A percentile compares a stretch with the other conserved stretches of the same genome.
phyloP scores from a whole-genome alignment of 495 filamentous ascomycete species.

The Podospora bellae-mahoneyi region DNA sequence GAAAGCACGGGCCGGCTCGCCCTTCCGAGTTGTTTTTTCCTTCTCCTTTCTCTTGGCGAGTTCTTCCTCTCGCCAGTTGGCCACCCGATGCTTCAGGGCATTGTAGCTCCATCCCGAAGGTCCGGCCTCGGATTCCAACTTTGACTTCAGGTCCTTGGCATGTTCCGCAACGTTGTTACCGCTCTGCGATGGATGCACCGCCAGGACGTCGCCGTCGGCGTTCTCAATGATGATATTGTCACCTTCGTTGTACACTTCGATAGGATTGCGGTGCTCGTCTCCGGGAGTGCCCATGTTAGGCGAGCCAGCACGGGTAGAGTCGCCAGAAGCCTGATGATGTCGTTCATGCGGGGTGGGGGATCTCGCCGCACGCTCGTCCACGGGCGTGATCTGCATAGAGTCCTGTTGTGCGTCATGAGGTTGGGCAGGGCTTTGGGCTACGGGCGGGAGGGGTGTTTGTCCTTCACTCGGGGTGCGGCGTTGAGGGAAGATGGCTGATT shows the following conservation, averaged over 20 bases:
- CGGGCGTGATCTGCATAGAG: conserved; percentile 10
- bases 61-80: conserved; percentile 55
- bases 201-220: conserved; percentile 79
- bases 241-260: conserved; percentile 80
- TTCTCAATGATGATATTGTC: conserved; percentile 80
- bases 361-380: conserved; percentile 26
- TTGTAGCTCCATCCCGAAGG: conserved; percentile 44
- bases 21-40: conserved; percentile 42
- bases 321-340: conserved; percentile 16
- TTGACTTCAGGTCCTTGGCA: conserved; percentile 37
- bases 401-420: conserved; percentile 19
- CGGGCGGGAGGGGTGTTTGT: conserved; percentile 22
- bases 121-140: conserved; percentile 42
- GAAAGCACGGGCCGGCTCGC: conserved; percentile 78
- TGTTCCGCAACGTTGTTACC: conserved; percentile 31
- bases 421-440: conserved; percentile 16
- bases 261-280: conserved; percentile 36
- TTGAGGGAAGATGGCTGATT: conserved; percentile 83
- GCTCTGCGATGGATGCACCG: conserved; percentile 31
- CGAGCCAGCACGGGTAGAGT: conserved; percentile 11
- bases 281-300: conserved; percentile 21
- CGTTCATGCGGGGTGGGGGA: conserved; percentile 6
- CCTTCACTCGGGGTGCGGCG: conserved; percentile 45
- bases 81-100: conserved; percentile 47
- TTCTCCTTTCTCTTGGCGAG: conserved; percentile 58